These are phyloP conservation scores for Saccharomycopsis sp. DNA, from an alignment of 805 yeast genomes.

Conservation along the genomic window DNA sequence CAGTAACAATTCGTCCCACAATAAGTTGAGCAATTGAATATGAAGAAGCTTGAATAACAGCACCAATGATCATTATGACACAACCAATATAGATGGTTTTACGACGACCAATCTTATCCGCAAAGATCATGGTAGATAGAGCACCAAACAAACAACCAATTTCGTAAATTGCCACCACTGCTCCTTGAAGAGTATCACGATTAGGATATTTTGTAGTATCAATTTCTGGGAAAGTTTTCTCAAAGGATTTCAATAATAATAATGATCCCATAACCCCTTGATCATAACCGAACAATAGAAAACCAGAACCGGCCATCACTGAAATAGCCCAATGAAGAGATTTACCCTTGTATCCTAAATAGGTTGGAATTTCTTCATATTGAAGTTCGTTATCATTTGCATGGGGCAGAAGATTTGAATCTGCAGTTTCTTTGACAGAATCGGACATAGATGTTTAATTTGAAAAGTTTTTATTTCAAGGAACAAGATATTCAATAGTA, in stretches of 20 bases:
- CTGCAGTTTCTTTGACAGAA: too few species aligned
- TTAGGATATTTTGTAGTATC: too few species aligned
- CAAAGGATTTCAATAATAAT: slow-evolving; percentile 52
- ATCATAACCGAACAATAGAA: slow-evolving; percentile 47
- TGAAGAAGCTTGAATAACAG: slow-evolving; percentile 40
- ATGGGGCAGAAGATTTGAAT: too few species aligned
- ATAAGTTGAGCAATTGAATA: slow-evolving; percentile 30
- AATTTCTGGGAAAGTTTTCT: slow-evolving; percentile 39
- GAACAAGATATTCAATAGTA: too few species aligned
- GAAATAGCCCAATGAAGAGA: too few species aligned
- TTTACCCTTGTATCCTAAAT: too few species aligned
- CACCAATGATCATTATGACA: slow-evolving; percentile 45
- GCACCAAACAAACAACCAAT: slow-evolving; percentile 70
- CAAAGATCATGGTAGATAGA: slow-evolving; percentile 39
- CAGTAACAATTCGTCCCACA: slow-evolving; percentile 59
- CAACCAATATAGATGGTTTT: slow-evolving; percentile 42
- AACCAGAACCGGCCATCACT: too few species aligned
- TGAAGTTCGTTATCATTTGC: too few species aligned
- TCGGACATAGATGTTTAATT: too few species aligned
- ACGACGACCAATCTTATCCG: slow-evolving; percentile 58
- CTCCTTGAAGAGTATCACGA: slow-evolving; percentile 48
- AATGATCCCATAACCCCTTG: slow-evolving; percentile 67
- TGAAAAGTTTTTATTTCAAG: too few species aligned
- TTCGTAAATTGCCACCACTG: slow-evolving; percentile 55
- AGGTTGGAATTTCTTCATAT: too few species aligned